Percentiles rank a stretch among this genome's conserved stretches.
Evolutionary conservation across 805 yeast species (phyloP).

Genomic region (Clavispora santaluciae): DNA sequence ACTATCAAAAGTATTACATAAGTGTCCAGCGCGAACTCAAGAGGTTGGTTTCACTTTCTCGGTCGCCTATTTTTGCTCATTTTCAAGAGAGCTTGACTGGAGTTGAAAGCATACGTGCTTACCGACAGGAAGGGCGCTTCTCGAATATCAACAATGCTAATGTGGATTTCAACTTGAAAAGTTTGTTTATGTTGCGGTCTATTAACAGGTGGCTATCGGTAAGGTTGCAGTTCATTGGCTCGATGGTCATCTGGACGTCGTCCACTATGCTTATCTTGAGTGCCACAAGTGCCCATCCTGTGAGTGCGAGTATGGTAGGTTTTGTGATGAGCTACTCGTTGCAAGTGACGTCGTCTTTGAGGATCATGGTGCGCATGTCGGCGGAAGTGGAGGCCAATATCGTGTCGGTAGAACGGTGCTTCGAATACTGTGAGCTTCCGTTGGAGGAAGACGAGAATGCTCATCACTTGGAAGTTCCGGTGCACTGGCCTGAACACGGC

Average conservation of each 20-base stretch:
- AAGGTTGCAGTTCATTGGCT: slow-evolving; percentile 58
- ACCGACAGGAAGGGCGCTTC: slow-evolving; percentile 61
- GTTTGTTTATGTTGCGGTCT: slow-evolving; percentile 47
- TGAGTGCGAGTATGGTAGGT: slow-evolving; percentile 59
- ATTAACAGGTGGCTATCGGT: slow-evolving; percentile 64
- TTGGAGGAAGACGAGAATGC: slow-evolving; percentile 31
- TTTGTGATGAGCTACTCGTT: slow-evolving; percentile 61
- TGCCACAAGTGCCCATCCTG: slow-evolving; percentile 34
- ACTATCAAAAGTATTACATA: slow-evolving; percentile 67
- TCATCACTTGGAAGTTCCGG: slow-evolving; percentile 3
- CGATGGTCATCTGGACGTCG: slow-evolving; percentile 48
- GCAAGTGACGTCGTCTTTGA: slow-evolving; percentile 49
- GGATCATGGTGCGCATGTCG: slow-evolving; percentile 53
- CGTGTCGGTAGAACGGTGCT: slow-evolving; percentile 63
- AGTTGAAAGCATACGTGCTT: slow-evolving; percentile 74
- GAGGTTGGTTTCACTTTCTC: slow-evolving; percentile 62
- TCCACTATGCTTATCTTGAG: slow-evolving; percentile 43
- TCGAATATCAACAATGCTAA: slow-evolving; percentile 46
- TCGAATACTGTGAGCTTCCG: slow-evolving; percentile 49
- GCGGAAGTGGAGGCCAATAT: slow-evolving; percentile 62
- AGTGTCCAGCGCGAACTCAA: slow-evolving; percentile 73
- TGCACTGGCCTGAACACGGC: slow-evolving; percentile 13
- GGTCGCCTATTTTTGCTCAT: slow-evolving; percentile 76
- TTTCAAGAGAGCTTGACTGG: slow-evolving; percentile 80
- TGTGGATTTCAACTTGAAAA: slow-evolving; percentile 45